phyloP scores from a whole-genome alignment of 306 rosid genomes.

The Geum urbanum region DNA sequence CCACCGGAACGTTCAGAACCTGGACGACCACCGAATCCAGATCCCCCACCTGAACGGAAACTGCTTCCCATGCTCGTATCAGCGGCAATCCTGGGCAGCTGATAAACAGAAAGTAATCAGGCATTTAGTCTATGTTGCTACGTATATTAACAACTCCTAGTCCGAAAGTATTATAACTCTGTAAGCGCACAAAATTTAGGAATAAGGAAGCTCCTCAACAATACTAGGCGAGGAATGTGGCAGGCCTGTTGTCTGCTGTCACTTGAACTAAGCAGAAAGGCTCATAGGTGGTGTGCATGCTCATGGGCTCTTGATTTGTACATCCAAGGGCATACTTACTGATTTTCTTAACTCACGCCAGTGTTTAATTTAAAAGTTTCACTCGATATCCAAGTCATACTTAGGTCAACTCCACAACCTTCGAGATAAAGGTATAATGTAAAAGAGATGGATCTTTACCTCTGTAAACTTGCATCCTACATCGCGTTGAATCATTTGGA shows the following conservation, averaged over 20 bases:
- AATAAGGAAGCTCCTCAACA: not conserved
- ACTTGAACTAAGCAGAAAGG: not conserved
- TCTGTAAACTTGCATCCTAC: constrained; percentile 79
- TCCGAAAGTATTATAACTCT: not conserved
- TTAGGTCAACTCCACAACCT: not conserved
- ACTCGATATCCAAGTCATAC: not conserved
- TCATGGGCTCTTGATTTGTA: too few relatives aligned
- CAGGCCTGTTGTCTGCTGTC: not conserved
- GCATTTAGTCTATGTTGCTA: constrained; percentile 8
- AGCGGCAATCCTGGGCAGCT: constrained; percentile 71
- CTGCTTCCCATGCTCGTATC: constrained; percentile 44
- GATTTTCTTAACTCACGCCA: not conserved
- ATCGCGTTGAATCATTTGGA: constrained; percentile 72
- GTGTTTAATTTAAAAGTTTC: not conserved
- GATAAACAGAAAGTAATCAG: constrained; percentile 32
- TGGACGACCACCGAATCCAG: constrained; percentile 46
- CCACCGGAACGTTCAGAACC: constrained; percentile 18
- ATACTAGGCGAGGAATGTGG: not conserved
- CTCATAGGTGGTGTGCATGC: not conserved
- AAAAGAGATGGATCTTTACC: constrained; percentile 41
- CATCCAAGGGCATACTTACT: not conserved
- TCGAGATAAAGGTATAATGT: not conserved
- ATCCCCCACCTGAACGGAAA: constrained; percentile 43
- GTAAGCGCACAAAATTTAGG: not conserved
- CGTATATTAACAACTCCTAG: not conserved